Evolutionary conservation across 331 rosid genomes (phyloP).

Genomic region (Cucumis variabilis): DNA sequence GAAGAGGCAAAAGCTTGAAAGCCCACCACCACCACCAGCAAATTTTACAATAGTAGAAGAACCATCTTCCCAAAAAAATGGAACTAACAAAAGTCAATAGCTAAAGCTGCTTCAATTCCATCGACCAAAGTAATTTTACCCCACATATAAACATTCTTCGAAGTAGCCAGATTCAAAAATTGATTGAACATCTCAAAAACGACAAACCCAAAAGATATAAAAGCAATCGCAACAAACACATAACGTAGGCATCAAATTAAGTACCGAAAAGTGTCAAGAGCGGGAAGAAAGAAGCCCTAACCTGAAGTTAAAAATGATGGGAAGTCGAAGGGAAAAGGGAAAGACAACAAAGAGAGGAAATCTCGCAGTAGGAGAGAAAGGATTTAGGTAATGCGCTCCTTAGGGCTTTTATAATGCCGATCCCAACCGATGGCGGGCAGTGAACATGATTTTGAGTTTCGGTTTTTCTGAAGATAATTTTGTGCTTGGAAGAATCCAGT

Average conservation of each 20-base stretch:
- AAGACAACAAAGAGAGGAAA: conserved; percentile 24
- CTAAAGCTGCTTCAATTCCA: not conserved
- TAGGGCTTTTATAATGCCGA: conserved; percentile 21
- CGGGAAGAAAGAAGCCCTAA: conserved; percentile 17
- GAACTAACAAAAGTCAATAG: not conserved
- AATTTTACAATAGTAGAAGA: not conserved
- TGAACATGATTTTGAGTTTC: not conserved
- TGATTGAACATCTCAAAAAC: not conserved
- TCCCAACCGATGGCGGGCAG: not conserved
- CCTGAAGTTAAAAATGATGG: conserved; percentile 2
- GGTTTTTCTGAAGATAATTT: not conserved
- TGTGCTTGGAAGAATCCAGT: not conserved
- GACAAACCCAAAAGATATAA: not conserved
- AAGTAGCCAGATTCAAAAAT: not conserved
- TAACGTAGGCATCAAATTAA: not conserved
- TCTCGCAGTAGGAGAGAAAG: not conserved
- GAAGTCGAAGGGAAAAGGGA: conserved; percentile 25
- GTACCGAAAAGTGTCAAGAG: not conserved
- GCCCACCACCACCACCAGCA: not conserved
- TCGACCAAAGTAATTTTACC: not conserved
- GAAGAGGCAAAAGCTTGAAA: not conserved
- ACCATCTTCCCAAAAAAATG: not conserved
- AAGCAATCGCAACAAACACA: not conserved
- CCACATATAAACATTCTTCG: not conserved
- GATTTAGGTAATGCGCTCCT: not conserved